A percentile compares a stretch with the other conserved stretches of the same genome.
Evolutionary conservation across 352 stramenopile species (phyloP).

Genomic region (Pythium plurisporium): DNA sequence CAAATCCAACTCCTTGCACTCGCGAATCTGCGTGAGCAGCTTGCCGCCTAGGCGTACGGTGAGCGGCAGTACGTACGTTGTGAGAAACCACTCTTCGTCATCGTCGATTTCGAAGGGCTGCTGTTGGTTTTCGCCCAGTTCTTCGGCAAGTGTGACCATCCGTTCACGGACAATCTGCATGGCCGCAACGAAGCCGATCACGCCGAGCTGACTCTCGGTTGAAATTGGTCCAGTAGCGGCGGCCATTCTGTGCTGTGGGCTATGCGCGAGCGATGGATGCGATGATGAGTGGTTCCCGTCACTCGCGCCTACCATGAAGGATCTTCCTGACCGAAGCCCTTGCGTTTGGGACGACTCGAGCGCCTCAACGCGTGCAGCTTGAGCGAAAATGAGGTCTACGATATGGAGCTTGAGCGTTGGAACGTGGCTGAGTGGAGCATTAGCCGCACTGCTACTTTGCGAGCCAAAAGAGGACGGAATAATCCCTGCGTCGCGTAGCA

Average conservation of each 20-base stretch:
- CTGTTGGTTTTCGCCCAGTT: slow-evolving; percentile 24
- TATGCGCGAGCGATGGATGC: slow-evolving; percentile 19
- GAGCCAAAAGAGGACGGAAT: slow-evolving; percentile 29
- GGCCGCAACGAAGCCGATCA: slow-evolving; percentile 44
- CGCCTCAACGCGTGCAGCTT: slow-evolving; percentile 36
- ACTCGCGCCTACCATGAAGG: slow-evolving; percentile 3
- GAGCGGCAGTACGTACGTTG: slow-evolving; percentile 48
- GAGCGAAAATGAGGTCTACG: slow-evolving; percentile 58
- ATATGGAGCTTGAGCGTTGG: slow-evolving; percentile 56
- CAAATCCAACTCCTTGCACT: slow-evolving; percentile 53
- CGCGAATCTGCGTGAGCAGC: slow-evolving; percentile 41
- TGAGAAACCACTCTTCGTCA: slow-evolving; percentile 63
- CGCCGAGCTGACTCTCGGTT: slow-evolving; percentile 21
- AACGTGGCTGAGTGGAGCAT: not conserved
- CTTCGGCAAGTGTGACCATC: slow-evolving; percentile 40
- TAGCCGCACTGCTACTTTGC: not conserved
- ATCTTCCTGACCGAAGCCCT: not conserved
- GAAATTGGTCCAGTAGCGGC: not conserved
- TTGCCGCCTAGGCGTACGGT: slow-evolving; percentile 39
- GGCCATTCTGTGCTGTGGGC: slow-evolving; percentile 20
- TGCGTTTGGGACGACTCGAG: slow-evolving; percentile 20
- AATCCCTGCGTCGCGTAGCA: slow-evolving; percentile 48
- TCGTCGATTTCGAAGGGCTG: slow-evolving; percentile 39
- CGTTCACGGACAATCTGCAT: slow-evolving; percentile 59
- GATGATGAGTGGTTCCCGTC: slow-evolving; percentile 12